Evolutionary conservation across 2,329 filamentous ascomycete genomes (phyloP).

Genomic region (Exophiala calicioides): DNA sequence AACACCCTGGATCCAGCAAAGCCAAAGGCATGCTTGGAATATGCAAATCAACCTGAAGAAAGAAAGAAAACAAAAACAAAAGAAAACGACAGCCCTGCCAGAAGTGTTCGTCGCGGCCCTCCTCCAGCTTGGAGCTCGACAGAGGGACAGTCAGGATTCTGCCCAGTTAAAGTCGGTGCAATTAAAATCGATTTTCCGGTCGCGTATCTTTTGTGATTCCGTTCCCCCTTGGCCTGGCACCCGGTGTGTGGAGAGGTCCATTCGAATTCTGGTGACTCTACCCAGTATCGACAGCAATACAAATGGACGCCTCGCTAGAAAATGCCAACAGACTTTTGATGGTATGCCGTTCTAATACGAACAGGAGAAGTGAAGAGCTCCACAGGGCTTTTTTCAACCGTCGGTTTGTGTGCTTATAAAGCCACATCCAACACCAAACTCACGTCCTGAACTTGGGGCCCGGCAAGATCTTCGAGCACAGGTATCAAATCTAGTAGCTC

Average conservation of each 20-base stretch:
- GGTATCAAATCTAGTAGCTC: slow-evolving; percentile 96
- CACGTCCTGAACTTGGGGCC: slow-evolving; percentile 86
- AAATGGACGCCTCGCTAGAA: slow-evolving; percentile 24
- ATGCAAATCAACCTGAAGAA: slow-evolving; percentile 20
- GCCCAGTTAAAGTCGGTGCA: slow-evolving; percentile 3
- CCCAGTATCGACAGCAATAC: slow-evolving; percentile 17
- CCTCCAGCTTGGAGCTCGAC: not conserved
- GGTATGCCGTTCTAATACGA: slow-evolving; percentile 25
- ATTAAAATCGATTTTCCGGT: slow-evolving; percentile 21
- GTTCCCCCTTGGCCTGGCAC: slow-evolving; percentile 18
- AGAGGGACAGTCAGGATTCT: slow-evolving; percentile 7
- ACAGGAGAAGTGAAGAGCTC: slow-evolving; percentile 17
- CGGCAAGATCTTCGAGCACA: slow-evolving; percentile 94
- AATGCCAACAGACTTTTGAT: slow-evolving; percentile 25
- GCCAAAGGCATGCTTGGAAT: slow-evolving; percentile 21
- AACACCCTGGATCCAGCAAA: slow-evolving; percentile 12
- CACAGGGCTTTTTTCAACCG: slow-evolving; percentile 1
- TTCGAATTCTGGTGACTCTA: slow-evolving; percentile 11
- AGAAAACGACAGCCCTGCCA: slow-evolving; percentile 14
- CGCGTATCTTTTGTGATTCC: slow-evolving; percentile 13
- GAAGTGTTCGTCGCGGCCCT: no score
- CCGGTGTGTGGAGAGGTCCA: slow-evolving; percentile 12
- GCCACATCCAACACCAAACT: slow-evolving; percentile 94
- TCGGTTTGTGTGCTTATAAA: slow-evolving; percentile 48
- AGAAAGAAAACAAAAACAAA: slow-evolving; percentile 17